Evolutionary conservation across 116 monocot species (phyloP).

Genomic region (Zostera marina): DNA sequence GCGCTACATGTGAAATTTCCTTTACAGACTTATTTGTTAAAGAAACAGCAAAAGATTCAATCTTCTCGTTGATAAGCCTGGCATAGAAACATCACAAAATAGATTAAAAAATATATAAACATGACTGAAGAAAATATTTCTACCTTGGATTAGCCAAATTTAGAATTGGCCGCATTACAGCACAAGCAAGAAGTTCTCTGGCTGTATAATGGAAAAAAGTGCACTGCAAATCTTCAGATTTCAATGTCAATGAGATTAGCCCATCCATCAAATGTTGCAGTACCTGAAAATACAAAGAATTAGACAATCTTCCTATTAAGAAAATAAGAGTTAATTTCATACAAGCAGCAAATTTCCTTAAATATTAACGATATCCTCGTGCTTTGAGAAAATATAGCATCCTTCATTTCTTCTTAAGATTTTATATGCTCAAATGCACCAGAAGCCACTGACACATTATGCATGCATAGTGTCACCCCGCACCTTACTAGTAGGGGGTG

Average conservation of each 20-base stretch:
- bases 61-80: constrained; percentile 93
- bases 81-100: constrained; percentile 11
- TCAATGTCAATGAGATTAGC: constrained; percentile 52
- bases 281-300: constrained; percentile 28
- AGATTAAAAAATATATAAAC: constrained; percentile 1
- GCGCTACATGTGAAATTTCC: constrained; percentile 19
- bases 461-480: no score
- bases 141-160: constrained; percentile 89
- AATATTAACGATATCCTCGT: no score
- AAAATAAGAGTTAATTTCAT: no score
- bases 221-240: constrained; percentile 67
- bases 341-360: no score
- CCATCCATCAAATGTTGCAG: constrained; percentile 68
- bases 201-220: constrained; percentile 58
- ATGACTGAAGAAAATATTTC: neutral
- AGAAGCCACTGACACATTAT: no score
- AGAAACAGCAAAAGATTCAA: constrained; percentile 67
- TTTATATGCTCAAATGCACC: no score
- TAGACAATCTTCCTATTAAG: neutral
- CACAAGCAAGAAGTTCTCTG: constrained; percentile 92
- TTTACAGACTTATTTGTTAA: constrained; percentile 38
- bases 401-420: no score
- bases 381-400: no score
- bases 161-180: constrained; percentile 69
- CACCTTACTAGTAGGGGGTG: no score